A percentile compares a stretch with the other conserved stretches of the same genome.
phyloP scores from a whole-genome alignment of 768 basidiomycete genomes.

The Trametes cingulata region DNA sequence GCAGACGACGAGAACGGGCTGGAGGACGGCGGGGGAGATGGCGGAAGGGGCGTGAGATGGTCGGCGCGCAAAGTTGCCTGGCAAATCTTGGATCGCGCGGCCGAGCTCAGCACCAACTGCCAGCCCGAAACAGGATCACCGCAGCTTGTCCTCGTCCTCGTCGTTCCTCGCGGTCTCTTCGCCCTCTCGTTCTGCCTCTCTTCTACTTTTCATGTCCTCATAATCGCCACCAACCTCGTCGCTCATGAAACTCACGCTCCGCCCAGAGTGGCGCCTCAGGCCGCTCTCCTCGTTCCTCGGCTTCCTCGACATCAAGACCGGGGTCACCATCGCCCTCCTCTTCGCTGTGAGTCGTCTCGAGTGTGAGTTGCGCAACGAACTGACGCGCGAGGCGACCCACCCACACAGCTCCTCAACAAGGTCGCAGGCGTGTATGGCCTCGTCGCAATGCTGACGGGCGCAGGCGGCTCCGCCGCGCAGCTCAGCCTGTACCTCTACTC shows the following conservation, averaged over 20 bases:
- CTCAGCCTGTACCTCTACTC: constrained; percentile 94
- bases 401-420: constrained; percentile 85
- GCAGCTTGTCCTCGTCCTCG: constrained; percentile 3
- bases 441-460: constrained; percentile 85
- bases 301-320: constrained; percentile 91
- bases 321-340: constrained; percentile 82
- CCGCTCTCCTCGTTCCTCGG: constrained; percentile 83
- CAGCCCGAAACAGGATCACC: not conserved
- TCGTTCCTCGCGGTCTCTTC: not conserved
- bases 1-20: not conserved
- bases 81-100: constrained; percentile 7
- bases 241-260: constrained; percentile 69
- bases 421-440: constrained; percentile 97
- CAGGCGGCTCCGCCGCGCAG: constrained; percentile 92
- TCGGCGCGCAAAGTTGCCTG: constrained; percentile 17
- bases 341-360: constrained; percentile 69
- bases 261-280: constrained; percentile 82
- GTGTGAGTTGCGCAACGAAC: constrained; percentile 7
- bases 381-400: constrained; percentile 18
- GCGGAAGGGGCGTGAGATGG: constrained; percentile 20
- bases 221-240: constrained; percentile 3
- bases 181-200: not conserved
- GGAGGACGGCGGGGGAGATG: not conserved
- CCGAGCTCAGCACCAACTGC: constrained; percentile 1
- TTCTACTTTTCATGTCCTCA: constrained; percentile 15